These are phyloP conservation scores for Curvularia sp. DNA, from an alignment of 2,329 filamentous ascomycete genomes.

Conservation along the genomic window DNA sequence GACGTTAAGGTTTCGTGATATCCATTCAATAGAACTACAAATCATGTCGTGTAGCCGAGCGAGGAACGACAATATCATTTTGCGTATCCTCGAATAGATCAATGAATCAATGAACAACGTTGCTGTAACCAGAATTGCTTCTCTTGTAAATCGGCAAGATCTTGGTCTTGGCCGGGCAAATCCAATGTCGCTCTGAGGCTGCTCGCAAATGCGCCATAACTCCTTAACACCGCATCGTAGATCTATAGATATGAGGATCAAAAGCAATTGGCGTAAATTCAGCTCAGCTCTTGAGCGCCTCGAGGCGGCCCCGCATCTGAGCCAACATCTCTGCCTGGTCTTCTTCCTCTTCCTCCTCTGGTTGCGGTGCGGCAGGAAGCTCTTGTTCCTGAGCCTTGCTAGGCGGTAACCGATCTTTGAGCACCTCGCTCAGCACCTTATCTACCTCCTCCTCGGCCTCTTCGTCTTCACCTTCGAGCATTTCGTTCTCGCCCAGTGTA, in stretches of 20 bases:
- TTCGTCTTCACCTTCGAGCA: constrained; percentile 74
- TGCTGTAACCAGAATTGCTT: constrained; percentile 4
- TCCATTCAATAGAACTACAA: neutral
- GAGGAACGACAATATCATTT: neutral
- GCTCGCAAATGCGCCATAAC: constrained; percentile 1
- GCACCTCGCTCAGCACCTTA: constrained; percentile 87
- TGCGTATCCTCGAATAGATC: neutral
- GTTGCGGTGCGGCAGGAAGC: constrained; percentile 59
- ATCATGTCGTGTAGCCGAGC: constrained; percentile 4
- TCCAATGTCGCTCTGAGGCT: neutral
- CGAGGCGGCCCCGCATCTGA: constrained; percentile 89
- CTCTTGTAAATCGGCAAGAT: neutral
- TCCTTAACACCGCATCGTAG: constrained; percentile 4
- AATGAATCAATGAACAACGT: neutral
- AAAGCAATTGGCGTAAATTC: neutral
- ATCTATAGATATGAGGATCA: neutral
- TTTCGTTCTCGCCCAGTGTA: constrained; percentile 72
- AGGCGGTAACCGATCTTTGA: constrained; percentile 80
- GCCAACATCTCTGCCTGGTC: constrained; percentile 89
- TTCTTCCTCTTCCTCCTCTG: constrained; percentile 77
- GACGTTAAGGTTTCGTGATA: neutral
- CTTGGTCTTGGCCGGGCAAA: neutral
- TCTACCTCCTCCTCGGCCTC: constrained; percentile 81
- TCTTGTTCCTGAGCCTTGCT: constrained; percentile 63
- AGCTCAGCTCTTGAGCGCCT: constrained; percentile 83